These are phyloP conservation scores for Amylocarpus encephaloides DNA, from an alignment of 2,329 filamentous ascomycete genomes.

Conservation along the genomic window DNA sequence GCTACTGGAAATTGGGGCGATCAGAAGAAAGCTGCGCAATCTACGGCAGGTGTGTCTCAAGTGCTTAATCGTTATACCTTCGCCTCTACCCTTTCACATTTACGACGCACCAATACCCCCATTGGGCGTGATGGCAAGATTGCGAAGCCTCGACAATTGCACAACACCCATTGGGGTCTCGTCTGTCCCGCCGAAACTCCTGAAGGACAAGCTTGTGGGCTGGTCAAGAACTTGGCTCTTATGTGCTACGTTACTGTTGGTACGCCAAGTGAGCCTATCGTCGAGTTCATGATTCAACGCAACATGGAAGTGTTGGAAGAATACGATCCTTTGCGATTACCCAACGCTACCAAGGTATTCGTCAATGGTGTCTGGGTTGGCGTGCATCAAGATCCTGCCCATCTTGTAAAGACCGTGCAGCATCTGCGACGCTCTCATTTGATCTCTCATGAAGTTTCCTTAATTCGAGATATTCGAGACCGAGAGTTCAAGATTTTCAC, in stretches of 20 bases:
- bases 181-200: conserved; percentile 97
- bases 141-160: conserved; percentile 92
- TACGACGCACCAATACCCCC: conserved; percentile 94
- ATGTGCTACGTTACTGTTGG: conserved; percentile 99
- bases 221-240: conserved; percentile 94
- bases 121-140: conserved; percentile 97
- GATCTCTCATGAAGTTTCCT: conserved; percentile 85
- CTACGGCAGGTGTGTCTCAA: conserved; percentile 95
- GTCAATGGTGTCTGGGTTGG: conserved; percentile 98
- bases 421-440: conserved; percentile 73
- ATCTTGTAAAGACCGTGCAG: conserved; percentile 73
- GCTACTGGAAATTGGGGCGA: conserved; percentile 99
- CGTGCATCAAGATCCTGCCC: conserved; percentile 81
- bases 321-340: conserved; percentile 78
- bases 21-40: conserved; percentile 94
- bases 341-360: conserved; percentile 94
- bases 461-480: conserved; percentile 94
- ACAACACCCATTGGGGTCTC: conserved; percentile 98
- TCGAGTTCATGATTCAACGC: conserved; percentile 91
- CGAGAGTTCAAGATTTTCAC: conserved; percentile 98
- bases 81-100: conserved; percentile 90
- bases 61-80: conserved; percentile 98
- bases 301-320: conserved; percentile 97
- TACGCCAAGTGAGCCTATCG: conserved; percentile 81
- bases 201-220: conserved; percentile 94